Base-by-base conservation (phyloP, 768 basidiomycete genomes). In the Lactarius trivialis region DNA sequence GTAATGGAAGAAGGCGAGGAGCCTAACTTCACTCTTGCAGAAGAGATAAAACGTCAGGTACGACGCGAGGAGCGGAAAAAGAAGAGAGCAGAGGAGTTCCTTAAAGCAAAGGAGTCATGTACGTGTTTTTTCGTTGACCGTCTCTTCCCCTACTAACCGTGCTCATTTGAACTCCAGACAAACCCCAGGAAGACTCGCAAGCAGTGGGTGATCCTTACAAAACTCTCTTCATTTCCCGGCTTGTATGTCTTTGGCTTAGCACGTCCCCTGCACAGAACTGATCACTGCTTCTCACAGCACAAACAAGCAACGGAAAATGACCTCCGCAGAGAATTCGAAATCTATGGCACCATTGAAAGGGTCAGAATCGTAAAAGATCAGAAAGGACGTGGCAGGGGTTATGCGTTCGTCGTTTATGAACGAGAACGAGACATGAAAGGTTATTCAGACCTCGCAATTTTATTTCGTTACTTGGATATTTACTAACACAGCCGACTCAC, bases 381-480 rank as follows among this genome's bases (percentile, higher is more conserved):
- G 73, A 94, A 94, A 71, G 84, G 81, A 55, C 89, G 92, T 61
- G 84, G 89, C 70, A 79, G 89, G 65, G 93, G 94, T 15, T 98
- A 98, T 73, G 96, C 96, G 24, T 99, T 99, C 75, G 82, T 99
- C 65, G 94, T 99, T 19, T 99, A 93, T 68, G 97, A 99, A 72
- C 85, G 97, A 33, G 97, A 98, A 76, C 85, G 95, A 61, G 97
- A 99, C 73, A 99, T 99, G 97, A 98, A 98, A 84, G 95, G 95
- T 95, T 73, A 71, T 66, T 69, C 50, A 58, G 54, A 51, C 56
- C 54, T 55, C 14, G 49, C 58, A 9, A 45, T 65, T 39, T 51
- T 52, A 60, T 57, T 61, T 61, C 58, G 60, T 60, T 57, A 55
- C 52, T 17, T 59, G 68, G 66, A 62, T 37, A 39, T 33, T 64